Evolutionary conservation across 179 eudicot species (phyloP).

Genomic region (Carnegiea gigantea): DNA sequence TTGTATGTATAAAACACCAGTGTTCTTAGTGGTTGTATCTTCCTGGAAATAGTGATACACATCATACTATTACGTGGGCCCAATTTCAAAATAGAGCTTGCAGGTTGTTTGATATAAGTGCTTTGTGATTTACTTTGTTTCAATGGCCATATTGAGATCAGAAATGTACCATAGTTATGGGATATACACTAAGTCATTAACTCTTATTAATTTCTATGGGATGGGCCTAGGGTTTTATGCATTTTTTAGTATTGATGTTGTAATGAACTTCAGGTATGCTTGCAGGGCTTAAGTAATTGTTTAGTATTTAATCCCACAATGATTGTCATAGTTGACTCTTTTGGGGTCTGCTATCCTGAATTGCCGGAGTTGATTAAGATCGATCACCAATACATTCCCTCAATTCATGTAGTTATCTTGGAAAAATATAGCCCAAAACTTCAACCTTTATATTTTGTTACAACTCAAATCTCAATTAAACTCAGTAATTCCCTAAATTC

Average conservation of each 20-base stretch:
- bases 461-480: background rate
- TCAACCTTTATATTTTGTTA: background rate
- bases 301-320: background rate
- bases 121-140: background rate
- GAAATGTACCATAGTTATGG: background rate
- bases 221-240: background rate
- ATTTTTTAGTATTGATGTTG: background rate
- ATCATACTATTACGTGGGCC: background rate
- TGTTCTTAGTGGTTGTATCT: background rate
- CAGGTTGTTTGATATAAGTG: background rate
- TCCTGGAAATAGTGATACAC: background rate
- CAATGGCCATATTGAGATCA: background rate
- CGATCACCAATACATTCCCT: background rate
- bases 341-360: too few species aligned
- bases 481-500: too few species aligned
- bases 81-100: background rate
- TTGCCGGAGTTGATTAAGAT: too few species aligned
- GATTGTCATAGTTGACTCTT: background rate
- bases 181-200: background rate
- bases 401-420: too few species aligned
- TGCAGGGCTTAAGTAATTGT: background rate
- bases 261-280: background rate
- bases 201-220: background rate
- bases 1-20: background rate
- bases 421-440: background rate